Evolutionary conservation across 805 yeast genomes (phyloP), one percentile per base, ranked within the genome.

Genomic region (Candida caryicola): DNA sequence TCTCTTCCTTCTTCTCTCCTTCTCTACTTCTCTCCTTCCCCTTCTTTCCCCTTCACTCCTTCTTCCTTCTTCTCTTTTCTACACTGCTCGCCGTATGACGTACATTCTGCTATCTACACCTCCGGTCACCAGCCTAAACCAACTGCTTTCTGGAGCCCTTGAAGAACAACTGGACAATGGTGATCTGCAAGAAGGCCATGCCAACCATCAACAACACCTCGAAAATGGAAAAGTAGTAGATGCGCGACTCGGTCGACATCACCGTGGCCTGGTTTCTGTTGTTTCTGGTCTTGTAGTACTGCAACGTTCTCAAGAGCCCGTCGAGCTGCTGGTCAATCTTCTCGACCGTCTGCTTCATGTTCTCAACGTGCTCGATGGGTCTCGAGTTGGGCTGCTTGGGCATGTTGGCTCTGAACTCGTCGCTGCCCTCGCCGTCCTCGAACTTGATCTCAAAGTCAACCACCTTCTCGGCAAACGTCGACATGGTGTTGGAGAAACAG

Each of bases 191-290:
- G 17, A 67, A 69, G 14, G 88, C 85, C 85, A 85, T 79, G 26
- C 79, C 81, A 34, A 83, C 86, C 76, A 84, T 84, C 50, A 83
- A 69, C 29, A 77, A 58, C 47, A 86, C 84, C 57, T 83, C 89
- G 41, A 79, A 63, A 37, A 85, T 64, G 32, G 90, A 80, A 55
- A 85, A 77, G 76, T 82, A 86, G 57, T 84, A 82, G 43, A 87
- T 75, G 57, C 95, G 79, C 14, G 81, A 68, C 54, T 82, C 86
- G 23, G 95, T 87, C 35, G 87, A 78, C 60, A 73, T 73, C 46
- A 87, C 96, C 30, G 96, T 87, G 35, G 83, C 78, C 77, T 87
- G 93, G 67, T 91, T 91, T 67, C 98, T 78, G 66, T 80, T 80
- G 64, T 86, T 91, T 69, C 99, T 82, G 9, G 95, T 81, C 64